Evolutionary conservation across 2,329 filamentous ascomycete genomes (phyloP).

Genomic region (Cytospora schulzeri): DNA sequence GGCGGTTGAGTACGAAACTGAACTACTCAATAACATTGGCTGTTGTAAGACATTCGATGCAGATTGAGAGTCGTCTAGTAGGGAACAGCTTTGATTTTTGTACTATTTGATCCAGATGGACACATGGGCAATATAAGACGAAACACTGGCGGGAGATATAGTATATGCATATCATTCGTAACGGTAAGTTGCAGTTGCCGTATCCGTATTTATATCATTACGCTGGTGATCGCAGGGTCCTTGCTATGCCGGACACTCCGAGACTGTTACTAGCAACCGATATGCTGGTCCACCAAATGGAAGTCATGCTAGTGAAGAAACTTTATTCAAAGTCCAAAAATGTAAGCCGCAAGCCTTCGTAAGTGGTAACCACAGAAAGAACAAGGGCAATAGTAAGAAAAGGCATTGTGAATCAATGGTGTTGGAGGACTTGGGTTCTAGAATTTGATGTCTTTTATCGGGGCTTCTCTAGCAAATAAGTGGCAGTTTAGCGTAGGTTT

Average conservation of each 20-base stretch:
- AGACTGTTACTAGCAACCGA: not conserved
- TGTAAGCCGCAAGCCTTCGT: too few species aligned
- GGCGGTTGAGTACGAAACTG: not conserved
- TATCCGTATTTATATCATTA: not conserved
- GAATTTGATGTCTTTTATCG: constrained; percentile 3
- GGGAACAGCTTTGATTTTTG: not conserved
- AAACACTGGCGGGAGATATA: not conserved
- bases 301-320: not conserved
- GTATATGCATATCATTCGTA: not conserved
- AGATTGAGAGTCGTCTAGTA: not conserved
- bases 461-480: constrained; percentile 12
- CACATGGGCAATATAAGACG: not conserved
- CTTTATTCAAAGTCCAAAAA: too few species aligned
- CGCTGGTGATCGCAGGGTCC: not conserved
- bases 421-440: not conserved
- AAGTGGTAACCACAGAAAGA: too few species aligned
- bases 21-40: too few species aligned
- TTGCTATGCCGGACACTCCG: constrained; percentile 11
- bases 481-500: not conserved
- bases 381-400: not conserved
- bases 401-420: constrained; percentile 8
- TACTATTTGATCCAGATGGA: not conserved
- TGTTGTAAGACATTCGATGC: not conserved
- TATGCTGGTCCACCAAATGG: not conserved
- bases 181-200: not conserved